Evolutionary conservation across 768 basidiomycete genomes (phyloP), one percentile per base, ranked within the genome.

Genomic region (Rhizopogon salebrosus): DNA sequence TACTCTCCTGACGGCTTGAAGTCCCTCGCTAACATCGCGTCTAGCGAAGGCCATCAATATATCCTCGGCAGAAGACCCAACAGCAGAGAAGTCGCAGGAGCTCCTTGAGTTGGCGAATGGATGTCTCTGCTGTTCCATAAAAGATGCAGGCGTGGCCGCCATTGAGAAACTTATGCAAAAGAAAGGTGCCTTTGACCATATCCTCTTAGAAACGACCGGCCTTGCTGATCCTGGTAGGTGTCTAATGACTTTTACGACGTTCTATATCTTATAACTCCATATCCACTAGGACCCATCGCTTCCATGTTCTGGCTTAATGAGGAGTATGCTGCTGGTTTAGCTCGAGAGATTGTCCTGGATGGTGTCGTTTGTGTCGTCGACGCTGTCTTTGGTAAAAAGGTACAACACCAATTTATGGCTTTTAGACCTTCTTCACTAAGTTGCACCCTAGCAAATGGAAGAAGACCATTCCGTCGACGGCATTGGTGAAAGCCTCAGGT

Each of bases 41-140:
- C 9, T 67, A 95, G 93, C 91, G 41, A 91, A 87, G 70, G 78
- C 91, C 0, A 87, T 98, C 64, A 92, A 90, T 52, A 79, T 98
- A 7, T 78, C 89, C 3, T 85, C 85, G 11, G 70, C 72, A 2
- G 80, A 83, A 31, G 80, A 84, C 59, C 83, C 83, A 7, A 70
- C 77, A 11, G 83, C 79, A 16, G 79, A 83, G 43, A 73, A 81
- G 41, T 85, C 86, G 1, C 87, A 92, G 64, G 92, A 95, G 62
- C 83, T 95, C 62, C 80, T 99, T 9, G 94, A 97, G 60, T 79
- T 98, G 1, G 85, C 93, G 0, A 95, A 99, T 66, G 97, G 97
- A 16, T 98, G 97, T 67, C 68, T 99, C n/a, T 99, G 97, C 70
- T 99, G 97, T 66, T 95, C 93, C 54, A 91, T 98, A 72, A 95